phyloP scores from a whole-genome alignment of 768 basidiomycete species.

The Rhodosporidiobolus odoratus region DNA sequence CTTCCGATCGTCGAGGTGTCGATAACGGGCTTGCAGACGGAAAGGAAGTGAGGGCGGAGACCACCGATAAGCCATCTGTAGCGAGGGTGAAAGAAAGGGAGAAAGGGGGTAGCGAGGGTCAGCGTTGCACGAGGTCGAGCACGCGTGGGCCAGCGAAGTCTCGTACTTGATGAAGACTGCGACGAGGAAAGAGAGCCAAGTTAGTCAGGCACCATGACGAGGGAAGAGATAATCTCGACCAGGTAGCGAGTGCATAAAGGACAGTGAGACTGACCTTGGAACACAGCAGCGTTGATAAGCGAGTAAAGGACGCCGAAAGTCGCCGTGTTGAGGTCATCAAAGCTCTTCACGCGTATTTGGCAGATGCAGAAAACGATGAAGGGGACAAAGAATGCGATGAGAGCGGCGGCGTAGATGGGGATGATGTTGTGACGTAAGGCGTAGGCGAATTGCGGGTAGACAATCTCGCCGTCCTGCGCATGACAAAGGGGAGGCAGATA shows the following conservation, averaged over 20 bases:
- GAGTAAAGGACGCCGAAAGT: conserved; percentile 57
- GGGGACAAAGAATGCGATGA: conserved; percentile 56
- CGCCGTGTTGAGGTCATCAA: conserved; percentile 53
- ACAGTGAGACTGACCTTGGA: conserved; percentile 44
- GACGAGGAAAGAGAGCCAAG: background rate
- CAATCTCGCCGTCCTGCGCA: conserved; percentile 54
- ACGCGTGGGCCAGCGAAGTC: too few relatives aligned
- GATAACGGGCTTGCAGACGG: conserved; percentile 53
- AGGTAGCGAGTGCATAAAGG: background rate
- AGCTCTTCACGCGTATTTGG: conserved; percentile 53
- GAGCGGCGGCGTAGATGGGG: conserved; percentile 55
- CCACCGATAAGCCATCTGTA: conserved; percentile 46
- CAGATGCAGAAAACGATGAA: conserved; percentile 58
- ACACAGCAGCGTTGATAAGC: conserved; percentile 52
- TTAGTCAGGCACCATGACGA: too few relatives aligned
- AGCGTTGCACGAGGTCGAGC: conserved; percentile 47
- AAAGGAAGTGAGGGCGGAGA: conserved; percentile 55
- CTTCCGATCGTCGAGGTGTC: conserved; percentile 46
- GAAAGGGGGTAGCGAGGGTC: background rate
- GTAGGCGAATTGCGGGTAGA: conserved; percentile 56
- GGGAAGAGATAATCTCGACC: background rate
- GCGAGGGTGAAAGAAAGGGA: background rate
- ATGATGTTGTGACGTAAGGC: conserved; percentile 52
- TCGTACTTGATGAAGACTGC: conserved; percentile 57
- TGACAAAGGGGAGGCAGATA: conserved; percentile 40